Evolutionary conservation across 2,329 filamentous ascomycete species (phyloP), one percentile per base, ranked within the genome.

Genomic region (Juglanconis sp.): DNA sequence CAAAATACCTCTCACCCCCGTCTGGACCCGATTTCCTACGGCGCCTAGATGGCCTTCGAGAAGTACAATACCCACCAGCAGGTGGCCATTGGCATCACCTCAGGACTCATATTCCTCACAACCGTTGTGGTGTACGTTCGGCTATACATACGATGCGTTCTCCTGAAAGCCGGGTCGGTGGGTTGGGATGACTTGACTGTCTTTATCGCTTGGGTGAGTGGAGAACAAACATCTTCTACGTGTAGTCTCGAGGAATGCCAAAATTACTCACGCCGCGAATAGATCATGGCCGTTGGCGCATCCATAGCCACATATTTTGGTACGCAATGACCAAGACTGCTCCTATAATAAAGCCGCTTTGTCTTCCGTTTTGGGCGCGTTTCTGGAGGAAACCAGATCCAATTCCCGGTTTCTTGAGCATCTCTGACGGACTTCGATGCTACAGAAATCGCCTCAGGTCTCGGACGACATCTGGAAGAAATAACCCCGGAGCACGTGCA

Each of bases 141-240:
- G 3, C 49, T 58, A 3, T 58, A 58, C 8, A 58, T 58, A 5
- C 56, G 56, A 53, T 58, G 56, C 40, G 47, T 58, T 5, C 40
- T 58, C 5, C 15, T 57, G 35, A 58, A 58, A 32, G 49, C 40
- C 34, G 49, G 56, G 15, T 58, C 49, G 9, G 49, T 49, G 1
- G 56, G 56, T 17, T 58, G 56, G 56, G 56, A 58, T 48, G 56
- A 58, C 31, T 35, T 58, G 6, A 58, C 56, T 1, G 56, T 58
- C 17, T 53, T 40, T 15, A 58, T 58, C 24, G 40, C 56, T 47
- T 58, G 56, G 56, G 56, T 53, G 10, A 10, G 56, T 53, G 8
- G 24, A 30, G 1, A 31, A 42, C 24, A 24, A 24, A 24, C 24
- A 24, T 24, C 24, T 24, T 24, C 24, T 24, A 24, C 24, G 24